Evolutionary conservation across 306 rosid species (phyloP), one percentile per base, ranked within the genome.

Genomic region (Malus domestica): DNA sequence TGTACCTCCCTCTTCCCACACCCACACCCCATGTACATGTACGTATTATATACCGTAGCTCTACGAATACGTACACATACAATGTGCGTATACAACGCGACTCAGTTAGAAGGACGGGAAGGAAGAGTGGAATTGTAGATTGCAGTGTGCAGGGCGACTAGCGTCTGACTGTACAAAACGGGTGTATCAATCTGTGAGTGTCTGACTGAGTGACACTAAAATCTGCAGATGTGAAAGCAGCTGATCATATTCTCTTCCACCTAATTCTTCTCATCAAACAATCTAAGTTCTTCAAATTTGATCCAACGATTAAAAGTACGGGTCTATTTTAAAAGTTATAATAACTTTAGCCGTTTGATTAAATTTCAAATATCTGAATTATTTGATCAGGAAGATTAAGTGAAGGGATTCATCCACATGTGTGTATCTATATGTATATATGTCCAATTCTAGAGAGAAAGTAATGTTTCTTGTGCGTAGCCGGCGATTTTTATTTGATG

Each of bases 271-370:
- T 35, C 2, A 1, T 35, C 40, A 1, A 35, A 1, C 0, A 35
- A 1, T 35, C 0, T 0, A 2, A 2, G 0, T 6, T 1, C 0
- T 35, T 35, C 0, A 35, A 35, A 35, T 35, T 35, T 35, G 2
- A 35, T 35, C 0, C 2, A 35, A 35, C 2, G 0, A 0, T 3
- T 35, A 35, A 35, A 35, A 35, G 0, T 1, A 35, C 0, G 2
- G 0, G 2, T 1, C 0, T 3, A 1, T 2, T 6, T 35, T 35
- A 6, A 6, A 35, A 35, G 9, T 6, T 35, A 35, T 35, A 35
- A 35, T 35, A 35, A 6, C 0, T 6, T 35, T 35, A 35, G 2
- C 0, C 0, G 2, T 35, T 35, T 2, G 6, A 35, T 35, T 0
- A 35, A 35, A 35, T 35, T 35, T 5, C 0, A 35, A 33, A 5